Evolutionary conservation across 106 monocot genomes (phyloP).

Genomic region (Dioscorea alata): DNA sequence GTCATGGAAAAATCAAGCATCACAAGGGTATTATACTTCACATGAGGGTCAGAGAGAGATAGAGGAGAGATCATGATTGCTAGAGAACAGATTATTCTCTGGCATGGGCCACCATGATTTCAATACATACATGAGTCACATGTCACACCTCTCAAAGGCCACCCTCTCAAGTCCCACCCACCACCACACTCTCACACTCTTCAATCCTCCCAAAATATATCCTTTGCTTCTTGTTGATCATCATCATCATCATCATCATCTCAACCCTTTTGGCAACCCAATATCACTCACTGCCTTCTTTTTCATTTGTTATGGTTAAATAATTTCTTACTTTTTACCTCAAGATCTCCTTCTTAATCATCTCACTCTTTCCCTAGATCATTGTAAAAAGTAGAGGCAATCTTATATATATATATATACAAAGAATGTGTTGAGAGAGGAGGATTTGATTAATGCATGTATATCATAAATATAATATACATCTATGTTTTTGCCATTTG

Average conservation of each 20-base stretch:
- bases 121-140: conserved; percentile 24
- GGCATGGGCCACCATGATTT: conserved; percentile 48
- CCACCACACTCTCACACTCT: not conserved
- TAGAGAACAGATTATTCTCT: conserved; percentile 37
- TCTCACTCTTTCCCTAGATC: conserved; percentile 14
- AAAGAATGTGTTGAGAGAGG: too few species aligned
- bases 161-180: too few species aligned
- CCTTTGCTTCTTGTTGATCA: too few species aligned
- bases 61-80: conserved; percentile 30
- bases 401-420: not conserved
- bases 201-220: too few species aligned
- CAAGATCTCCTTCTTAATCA: conserved; percentile 5
- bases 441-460: too few species aligned
- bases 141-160: conserved; percentile 8
- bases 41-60: conserved; percentile 2
- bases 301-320: conserved; percentile 1
- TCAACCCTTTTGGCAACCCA: not conserved
- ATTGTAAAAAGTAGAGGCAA: conserved; percentile 36
- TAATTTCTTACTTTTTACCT: not conserved
- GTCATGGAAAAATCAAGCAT: not conserved
- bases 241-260: conserved; percentile 10
- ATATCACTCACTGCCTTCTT: not conserved
- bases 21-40: too few species aligned
- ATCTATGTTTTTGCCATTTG: too few species aligned
- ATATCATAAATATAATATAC: too few species aligned